Evolutionary conservation across 2,329 filamentous ascomycete species (phyloP).

Genomic region (Aspergillus carbonarius): DNA sequence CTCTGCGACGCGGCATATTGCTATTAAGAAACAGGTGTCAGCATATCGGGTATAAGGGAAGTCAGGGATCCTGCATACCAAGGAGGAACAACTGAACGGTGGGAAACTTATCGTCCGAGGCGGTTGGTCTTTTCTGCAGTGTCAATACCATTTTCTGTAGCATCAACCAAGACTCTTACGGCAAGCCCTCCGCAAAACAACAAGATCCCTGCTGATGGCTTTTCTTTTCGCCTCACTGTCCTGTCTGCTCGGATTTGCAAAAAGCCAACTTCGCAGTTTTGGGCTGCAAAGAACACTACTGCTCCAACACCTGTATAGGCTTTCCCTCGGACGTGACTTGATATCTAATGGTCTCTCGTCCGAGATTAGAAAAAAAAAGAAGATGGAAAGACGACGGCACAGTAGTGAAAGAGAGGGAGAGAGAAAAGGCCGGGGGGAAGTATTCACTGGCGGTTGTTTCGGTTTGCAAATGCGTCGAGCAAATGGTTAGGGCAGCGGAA

Average conservation of each 20-base stretch:
- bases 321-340: no score
- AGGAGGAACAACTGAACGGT: slow-evolving; percentile 79
- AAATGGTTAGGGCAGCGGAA: not conserved
- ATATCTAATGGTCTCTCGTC: not conserved
- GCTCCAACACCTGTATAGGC: not conserved
- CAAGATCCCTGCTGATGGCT: slow-evolving; percentile 8
- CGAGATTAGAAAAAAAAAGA: not conserved
- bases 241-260: not conserved
- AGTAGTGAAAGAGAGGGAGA: not conserved
- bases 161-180: slow-evolving; percentile 55
- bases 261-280: not conserved
- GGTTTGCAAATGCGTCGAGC: not conserved
- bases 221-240: not conserved
- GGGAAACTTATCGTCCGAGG: slow-evolving; percentile 74
- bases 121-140: slow-evolving; percentile 54
- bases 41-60: slow-evolving; percentile 1
- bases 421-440: not conserved
- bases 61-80: slow-evolving; percentile 54
- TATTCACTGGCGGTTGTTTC: not conserved
- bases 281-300: not conserved
- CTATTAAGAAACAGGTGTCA: slow-evolving; percentile 46
- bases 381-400: no score
- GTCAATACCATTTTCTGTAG: slow-evolving; percentile 60
- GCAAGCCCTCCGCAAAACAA: slow-evolving; percentile 29
- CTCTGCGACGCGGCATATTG: slow-evolving; percentile 88